Conservation (phyloP, 228 moss, liverwort and hornwort species). For the Sphagnum fallax region DNA sequence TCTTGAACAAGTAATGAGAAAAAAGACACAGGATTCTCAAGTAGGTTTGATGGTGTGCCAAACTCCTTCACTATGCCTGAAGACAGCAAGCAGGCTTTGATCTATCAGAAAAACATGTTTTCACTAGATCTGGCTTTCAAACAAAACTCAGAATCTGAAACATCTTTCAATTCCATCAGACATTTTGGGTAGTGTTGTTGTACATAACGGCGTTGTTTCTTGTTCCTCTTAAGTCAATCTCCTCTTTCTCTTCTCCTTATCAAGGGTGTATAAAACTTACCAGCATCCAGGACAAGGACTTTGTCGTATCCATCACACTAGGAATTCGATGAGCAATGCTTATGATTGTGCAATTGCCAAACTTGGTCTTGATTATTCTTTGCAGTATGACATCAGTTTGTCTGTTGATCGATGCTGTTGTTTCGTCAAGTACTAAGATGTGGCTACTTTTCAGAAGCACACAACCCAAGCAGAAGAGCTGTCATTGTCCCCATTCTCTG, state of each 20-base stretch:
- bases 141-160: too few species aligned
- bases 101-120: too few species aligned
- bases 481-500: conserved; percentile 29
- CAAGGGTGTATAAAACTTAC: too few species aligned
- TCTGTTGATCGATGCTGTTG: conserved; percentile 27
- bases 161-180: too few species aligned
- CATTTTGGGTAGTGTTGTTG: too few species aligned
- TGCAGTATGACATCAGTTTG: conserved; percentile 20
- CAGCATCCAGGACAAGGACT: too few species aligned
- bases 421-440: too few species aligned
- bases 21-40: conserved; percentile 13
- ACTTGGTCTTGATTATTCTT: conserved; percentile 11
- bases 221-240: too few species aligned
- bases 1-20: conserved; percentile 29
- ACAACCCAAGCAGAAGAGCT: conserved; percentile 26
- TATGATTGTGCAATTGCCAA: conserved; percentile 14
- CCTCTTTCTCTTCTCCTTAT: too few species aligned
- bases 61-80: conserved; percentile 19
- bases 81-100: too few species aligned
- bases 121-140: too few species aligned
- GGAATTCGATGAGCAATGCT: conserved; percentile 33
- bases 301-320: conserved; percentile 10
- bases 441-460: conserved; percentile 5
- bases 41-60: conserved; percentile 13
- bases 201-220: too few species aligned